Percentiles rank a stretch among this genome's conserved stretches.
Conservation (phyloP, 257 asterid species). For the Avicennia marina region DNA sequence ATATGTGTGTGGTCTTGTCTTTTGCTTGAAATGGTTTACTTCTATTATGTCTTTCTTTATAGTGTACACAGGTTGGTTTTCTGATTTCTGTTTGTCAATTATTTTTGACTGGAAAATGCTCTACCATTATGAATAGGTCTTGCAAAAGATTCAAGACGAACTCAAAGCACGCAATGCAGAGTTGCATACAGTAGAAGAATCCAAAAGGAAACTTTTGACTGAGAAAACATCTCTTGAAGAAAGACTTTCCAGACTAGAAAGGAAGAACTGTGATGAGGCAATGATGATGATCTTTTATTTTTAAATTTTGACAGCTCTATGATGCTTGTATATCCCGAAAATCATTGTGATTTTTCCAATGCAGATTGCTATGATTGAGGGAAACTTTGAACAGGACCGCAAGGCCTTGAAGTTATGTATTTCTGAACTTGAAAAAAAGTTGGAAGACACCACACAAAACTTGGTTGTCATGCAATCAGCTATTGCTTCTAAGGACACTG, state of each 20-base stretch:
- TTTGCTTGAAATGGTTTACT: neutral
- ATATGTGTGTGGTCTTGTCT: neutral
- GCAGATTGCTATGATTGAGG: constrained; percentile 54
- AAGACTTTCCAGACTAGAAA: constrained; percentile 59
- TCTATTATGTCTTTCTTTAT: neutral
- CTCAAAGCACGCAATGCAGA: constrained; percentile 61
- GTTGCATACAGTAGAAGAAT: constrained; percentile 69
- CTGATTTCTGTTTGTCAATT: neutral
- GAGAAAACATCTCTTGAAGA: constrained; percentile 73
- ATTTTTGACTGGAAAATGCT: neutral
- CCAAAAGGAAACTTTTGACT: constrained; percentile 56
- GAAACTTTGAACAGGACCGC: constrained; percentile 63
- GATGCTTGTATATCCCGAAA: constrained; percentile 11
- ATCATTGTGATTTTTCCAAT: constrained; percentile 18
- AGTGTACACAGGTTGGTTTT: neutral
- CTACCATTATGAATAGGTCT: constrained; percentile 39
- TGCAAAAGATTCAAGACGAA: constrained; percentile 77
- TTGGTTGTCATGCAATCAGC: constrained; percentile 52
- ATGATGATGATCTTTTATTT: neutral
- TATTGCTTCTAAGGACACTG: constrained; percentile 55
- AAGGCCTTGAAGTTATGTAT: constrained; percentile 48
- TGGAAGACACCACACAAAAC: constrained; percentile 52
- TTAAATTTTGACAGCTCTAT: constrained; percentile 11
- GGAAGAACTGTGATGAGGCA: constrained; percentile 63
- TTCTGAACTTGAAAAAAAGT: constrained; percentile 70